phyloP scores from a whole-genome alignment of 306 rosid genomes.

The Astragalus glycyphyllos region DNA sequence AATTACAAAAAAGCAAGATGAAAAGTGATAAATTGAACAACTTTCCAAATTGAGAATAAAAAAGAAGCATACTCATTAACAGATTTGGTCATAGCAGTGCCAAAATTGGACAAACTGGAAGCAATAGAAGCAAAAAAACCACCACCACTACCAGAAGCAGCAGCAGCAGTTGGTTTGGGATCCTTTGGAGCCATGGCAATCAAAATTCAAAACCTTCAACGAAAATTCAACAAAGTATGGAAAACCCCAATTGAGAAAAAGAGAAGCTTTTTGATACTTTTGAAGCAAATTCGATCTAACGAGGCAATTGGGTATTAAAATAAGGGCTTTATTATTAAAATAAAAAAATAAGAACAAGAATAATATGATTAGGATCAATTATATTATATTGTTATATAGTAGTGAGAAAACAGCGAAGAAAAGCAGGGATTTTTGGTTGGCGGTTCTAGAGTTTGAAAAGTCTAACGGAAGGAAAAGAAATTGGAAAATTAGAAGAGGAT shows the following conservation, averaged over 20 bases:
- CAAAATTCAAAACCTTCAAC: conserved; percentile 26
- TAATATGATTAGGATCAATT: background rate
- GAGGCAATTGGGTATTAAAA: conserved; percentile 33
- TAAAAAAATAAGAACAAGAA: background rate
- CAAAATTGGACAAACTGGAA: conserved; percentile 65
- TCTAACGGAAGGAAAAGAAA: conserved; percentile 26
- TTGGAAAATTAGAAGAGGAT: conserved; percentile 11
- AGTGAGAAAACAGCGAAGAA: conserved; percentile 58
- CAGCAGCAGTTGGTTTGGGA: conserved; percentile 60
- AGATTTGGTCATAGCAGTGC: conserved; percentile 72
- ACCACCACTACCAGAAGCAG: conserved; percentile 42
- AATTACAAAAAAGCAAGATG: conserved; percentile 12
- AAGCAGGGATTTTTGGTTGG: conserved; percentile 53
- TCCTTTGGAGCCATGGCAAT: conserved; percentile 64
- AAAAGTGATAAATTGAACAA: conserved; percentile 14
- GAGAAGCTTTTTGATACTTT: conserved; percentile 13
- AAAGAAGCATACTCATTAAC: conserved; percentile 62
- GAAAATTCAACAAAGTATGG: conserved; percentile 24
- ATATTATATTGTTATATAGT: conserved; percentile 21
- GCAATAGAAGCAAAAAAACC: conserved; percentile 78
- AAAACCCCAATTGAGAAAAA: conserved; percentile 33
- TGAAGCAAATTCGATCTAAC: conserved; percentile 39
- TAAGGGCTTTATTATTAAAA: conserved; percentile 7
- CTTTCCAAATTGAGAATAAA: background rate
- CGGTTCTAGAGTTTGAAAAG: conserved; percentile 65